phyloP scores from a whole-genome alignment of 768 basidiomycete species.

The Tremella fuciformis region DNA sequence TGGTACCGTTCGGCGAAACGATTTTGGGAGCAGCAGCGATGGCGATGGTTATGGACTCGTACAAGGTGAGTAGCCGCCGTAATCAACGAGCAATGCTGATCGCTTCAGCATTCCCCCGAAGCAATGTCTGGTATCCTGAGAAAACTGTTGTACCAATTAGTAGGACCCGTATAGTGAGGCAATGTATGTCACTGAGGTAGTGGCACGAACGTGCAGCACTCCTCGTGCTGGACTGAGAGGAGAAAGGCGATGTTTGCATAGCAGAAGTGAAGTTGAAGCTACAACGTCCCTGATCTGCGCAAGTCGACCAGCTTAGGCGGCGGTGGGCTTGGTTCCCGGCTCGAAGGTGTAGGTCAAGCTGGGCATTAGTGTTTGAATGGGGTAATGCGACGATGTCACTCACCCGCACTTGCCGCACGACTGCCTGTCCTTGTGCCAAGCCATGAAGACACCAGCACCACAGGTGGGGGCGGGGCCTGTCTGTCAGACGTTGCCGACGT shows the following conservation, averaged over 20 bases:
- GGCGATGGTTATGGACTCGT: constrained; percentile 79
- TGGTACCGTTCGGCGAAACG: constrained; percentile 53
- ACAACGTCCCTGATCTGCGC: neutral
- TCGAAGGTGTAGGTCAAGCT: constrained; percentile 53
- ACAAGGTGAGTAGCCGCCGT: constrained; percentile 40
- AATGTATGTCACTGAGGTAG: neutral
- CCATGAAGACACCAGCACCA: constrained; percentile 70
- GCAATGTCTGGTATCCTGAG: constrained; percentile 46
- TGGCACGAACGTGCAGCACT: neutral
- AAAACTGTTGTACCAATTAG: constrained; percentile 45
- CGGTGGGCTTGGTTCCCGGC: constrained; percentile 50
- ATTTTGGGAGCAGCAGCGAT: constrained; percentile 69
- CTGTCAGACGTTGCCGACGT: constrained; percentile 8
- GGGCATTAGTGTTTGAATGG: neutral
- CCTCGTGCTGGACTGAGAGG: no score
- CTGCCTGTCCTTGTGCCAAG: constrained; percentile 96
- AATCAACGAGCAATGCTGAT: neutral
- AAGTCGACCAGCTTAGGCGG: constrained; percentile 22
- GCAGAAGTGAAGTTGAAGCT: no score
- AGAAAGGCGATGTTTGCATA: no score
- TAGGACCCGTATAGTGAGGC: constrained; percentile 38
- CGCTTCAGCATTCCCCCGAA: constrained; percentile 40
- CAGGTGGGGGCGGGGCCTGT: constrained; percentile 42
- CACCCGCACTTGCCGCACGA: constrained; percentile 70
- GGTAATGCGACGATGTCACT: neutral